Evolutionary conservation across 768 basidiomycete species (phyloP).

Genomic region (Boletus barrowsii): DNA sequence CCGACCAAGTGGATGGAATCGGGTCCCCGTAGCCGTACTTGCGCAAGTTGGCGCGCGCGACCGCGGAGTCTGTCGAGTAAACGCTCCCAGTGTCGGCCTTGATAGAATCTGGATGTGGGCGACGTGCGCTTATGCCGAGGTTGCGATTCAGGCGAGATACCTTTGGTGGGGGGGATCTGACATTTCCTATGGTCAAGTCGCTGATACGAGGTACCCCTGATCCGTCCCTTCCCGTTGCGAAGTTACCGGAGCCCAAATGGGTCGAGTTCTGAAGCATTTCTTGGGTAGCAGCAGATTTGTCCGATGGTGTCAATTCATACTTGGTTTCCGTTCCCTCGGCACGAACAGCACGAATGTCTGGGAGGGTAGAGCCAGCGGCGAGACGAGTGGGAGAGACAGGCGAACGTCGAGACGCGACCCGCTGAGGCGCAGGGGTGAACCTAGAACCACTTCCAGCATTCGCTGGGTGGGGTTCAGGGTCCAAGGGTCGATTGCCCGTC

Average conservation of each 20-base stretch:
- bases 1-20: constrained; percentile 26
- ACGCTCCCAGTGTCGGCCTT: constrained; percentile 18
- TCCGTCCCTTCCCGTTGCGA: neutral
- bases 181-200: neutral
- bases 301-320: neutral
- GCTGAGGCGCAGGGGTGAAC: constrained; percentile 22
- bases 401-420: constrained; percentile 14
- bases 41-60: constrained; percentile 21
- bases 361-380: neutral
- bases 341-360: neutral
- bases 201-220: neutral
- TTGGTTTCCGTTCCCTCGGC: neutral
- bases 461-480: neutral
- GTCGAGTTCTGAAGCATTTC: neutral
- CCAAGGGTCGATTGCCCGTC: constrained; percentile 38
- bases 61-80: constrained; percentile 25
- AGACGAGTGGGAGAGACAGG: constrained; percentile 1
- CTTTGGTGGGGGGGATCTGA: neutral
- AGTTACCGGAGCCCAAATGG: neutral
- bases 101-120: constrained; percentile 1
- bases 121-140: neutral
- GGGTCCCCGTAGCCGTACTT: constrained; percentile 22
- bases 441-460: constrained; percentile 9
- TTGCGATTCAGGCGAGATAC: constrained; percentile 6
- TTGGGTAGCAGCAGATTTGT: neutral